These are phyloP conservation scores for Colletotrichum zoysiae DNA, from an alignment of 2,329 filamentous ascomycete genomes.

Conservation along the genomic window DNA sequence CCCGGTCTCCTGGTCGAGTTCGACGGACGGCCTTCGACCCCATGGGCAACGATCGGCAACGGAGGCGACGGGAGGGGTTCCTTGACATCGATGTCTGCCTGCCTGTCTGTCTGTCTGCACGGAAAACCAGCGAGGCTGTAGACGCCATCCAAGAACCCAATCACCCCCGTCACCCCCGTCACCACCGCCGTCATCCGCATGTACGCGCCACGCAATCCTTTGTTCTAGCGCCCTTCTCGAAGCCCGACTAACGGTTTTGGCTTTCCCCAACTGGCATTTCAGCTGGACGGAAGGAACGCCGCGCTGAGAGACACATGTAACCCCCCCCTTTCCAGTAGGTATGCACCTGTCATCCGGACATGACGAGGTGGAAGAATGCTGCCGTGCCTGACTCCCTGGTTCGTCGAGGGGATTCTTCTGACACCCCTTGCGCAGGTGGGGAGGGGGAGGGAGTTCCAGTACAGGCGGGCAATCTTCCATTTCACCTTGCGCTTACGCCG, in stretches of 20 bases:
- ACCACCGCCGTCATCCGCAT: conserved; percentile 22
- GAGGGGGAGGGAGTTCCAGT: not conserved
- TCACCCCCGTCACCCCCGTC: not conserved
- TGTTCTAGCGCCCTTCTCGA: conserved; percentile 42
- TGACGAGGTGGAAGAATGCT: conserved; percentile 15
- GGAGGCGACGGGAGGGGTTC: not conserved
- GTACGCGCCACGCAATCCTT: conserved; percentile 30
- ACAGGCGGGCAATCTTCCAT: conserved; percentile 5
- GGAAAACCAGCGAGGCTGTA: not conserved
- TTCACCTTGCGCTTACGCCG: conserved; percentile 26
- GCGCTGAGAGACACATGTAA: not conserved
- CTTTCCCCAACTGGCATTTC: not conserved
- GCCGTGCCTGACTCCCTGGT: conserved; percentile 9
- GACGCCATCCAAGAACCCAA: not conserved
- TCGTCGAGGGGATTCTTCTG: conserved; percentile 15
- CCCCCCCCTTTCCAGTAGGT: not conserved
- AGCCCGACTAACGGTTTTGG: conserved; percentile 22
- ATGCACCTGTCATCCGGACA: conserved; percentile 27
- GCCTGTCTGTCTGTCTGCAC: no score
- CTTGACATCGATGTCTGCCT: not conserved
- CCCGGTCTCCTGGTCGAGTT: not conserved
- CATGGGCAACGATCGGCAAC: not conserved
- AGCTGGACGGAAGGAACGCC: not conserved
- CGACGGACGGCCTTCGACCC: not conserved
- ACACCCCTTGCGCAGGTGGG: not conserved